A percentile compares a stretch with the other conserved stretches of the same genome.
Conservation (phyloP, 257 asterid genomes). For the Nicotiana undulata region DNA sequence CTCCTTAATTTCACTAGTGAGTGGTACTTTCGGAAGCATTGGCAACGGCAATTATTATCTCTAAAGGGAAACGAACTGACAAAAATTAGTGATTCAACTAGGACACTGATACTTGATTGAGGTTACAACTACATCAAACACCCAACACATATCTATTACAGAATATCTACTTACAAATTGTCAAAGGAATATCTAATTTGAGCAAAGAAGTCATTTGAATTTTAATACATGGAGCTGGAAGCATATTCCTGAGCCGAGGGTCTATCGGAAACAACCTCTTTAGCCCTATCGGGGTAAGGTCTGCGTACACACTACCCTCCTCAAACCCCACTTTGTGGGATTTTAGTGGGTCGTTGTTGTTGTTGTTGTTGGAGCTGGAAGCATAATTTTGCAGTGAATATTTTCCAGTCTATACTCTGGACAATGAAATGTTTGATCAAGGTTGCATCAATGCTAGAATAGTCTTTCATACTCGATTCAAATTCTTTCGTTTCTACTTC, state of each 20-base stretch:
- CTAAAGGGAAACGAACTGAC: neutral
- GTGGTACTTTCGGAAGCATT: neutral
- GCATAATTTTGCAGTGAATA: neutral
- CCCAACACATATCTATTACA: neutral
- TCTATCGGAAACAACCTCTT: too few species aligned
- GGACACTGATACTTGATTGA: neutral
- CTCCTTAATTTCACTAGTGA: neutral
- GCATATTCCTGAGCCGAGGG: too few species aligned
- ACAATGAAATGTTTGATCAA: neutral
- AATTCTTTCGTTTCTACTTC: neutral
- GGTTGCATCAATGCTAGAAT: neutral
- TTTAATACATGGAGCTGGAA: neutral
- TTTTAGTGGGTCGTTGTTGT: too few species aligned
- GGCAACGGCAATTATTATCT: neutral
- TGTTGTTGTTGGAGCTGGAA: neutral
- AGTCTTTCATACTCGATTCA: neutral
- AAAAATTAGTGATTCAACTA: neutral
- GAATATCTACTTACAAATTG: neutral
- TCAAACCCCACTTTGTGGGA: too few species aligned
- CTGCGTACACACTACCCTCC: too few species aligned
- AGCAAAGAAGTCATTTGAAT: neutral
- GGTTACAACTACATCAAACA: neutral
- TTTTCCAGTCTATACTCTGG: neutral
- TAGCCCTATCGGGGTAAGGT: too few species aligned
- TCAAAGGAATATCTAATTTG: neutral